Evolutionary conservation across 352 stramenopile genomes (phyloP).

Genomic region (Phytophthora rubi): DNA sequence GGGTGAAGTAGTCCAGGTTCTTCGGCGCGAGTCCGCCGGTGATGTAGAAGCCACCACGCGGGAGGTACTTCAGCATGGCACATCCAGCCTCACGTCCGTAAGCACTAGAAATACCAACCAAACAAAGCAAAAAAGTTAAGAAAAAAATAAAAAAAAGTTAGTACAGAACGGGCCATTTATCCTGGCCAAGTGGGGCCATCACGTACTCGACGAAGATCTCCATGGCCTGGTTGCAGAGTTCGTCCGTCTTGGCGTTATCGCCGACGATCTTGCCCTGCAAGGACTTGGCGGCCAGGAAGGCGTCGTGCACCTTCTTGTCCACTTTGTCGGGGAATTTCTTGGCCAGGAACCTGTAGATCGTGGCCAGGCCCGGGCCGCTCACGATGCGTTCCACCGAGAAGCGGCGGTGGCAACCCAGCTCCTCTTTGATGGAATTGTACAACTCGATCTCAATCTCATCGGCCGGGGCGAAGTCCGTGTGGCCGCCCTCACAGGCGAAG

Average conservation of each 20-base stretch:
- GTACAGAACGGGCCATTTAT: background rate
- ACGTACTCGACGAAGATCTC: slow-evolving; percentile 94
- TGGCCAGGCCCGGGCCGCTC: slow-evolving; percentile 94
- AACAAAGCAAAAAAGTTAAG: background rate
- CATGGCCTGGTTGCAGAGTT: slow-evolving; percentile 90
- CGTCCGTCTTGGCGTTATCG: slow-evolving; percentile 84
- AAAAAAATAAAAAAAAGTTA: slow-evolving; percentile 15
- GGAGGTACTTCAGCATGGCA: slow-evolving; percentile 95
- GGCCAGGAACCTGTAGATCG: slow-evolving; percentile 96
- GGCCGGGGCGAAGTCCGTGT: slow-evolving; percentile 95
- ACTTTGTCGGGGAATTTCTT: slow-evolving; percentile 91
- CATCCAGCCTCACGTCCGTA: slow-evolving; percentile 96
- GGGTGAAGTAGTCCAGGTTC: slow-evolving; percentile 95
- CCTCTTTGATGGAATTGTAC: slow-evolving; percentile 83
- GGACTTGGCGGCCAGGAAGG: slow-evolving; percentile 66
- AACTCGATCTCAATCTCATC: slow-evolving; percentile 90
- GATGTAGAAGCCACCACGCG: slow-evolving; percentile 97
- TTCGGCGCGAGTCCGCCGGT: slow-evolving; percentile 97
- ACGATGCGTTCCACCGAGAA: slow-evolving; percentile 97
- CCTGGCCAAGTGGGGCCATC: background rate
- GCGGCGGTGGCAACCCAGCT: slow-evolving; percentile 86
- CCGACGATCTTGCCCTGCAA: slow-evolving; percentile 88
- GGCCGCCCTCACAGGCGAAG: slow-evolving; percentile 94
- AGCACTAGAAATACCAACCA: slow-evolving; percentile 44
- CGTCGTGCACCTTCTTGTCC: slow-evolving; percentile 76